Evolutionary conservation across 495 filamentous ascomycete genomes (phyloP).

Genomic region (Penicillium longicatenatum): DNA sequence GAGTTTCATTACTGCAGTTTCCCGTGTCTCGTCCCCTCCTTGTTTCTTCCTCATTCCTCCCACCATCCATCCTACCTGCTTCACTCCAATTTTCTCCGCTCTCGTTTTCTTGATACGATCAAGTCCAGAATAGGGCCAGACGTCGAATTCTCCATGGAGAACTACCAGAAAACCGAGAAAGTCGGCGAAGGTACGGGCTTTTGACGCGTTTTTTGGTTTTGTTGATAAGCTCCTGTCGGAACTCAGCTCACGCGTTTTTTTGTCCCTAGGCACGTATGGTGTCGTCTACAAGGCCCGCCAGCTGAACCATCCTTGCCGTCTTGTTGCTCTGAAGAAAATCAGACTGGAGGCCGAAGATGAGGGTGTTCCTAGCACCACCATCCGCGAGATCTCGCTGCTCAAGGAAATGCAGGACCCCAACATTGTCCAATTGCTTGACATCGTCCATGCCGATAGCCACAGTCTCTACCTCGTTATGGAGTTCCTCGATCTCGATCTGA

Average conservation of each 20-base stretch:
- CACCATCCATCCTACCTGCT: no score
- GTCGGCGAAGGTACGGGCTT: constrained; percentile 83
- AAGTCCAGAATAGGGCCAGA: constrained; percentile 4
- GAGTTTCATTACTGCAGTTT: background rate
- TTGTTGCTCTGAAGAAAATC: constrained; percentile 97
- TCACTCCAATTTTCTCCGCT: background rate
- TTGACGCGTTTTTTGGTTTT: constrained; percentile 8
- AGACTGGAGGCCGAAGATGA: constrained; percentile 97
- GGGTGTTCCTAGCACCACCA: constrained; percentile 93
- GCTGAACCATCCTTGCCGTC: constrained; percentile 71
- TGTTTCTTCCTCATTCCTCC: background rate
- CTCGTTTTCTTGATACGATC: constrained; percentile 12
- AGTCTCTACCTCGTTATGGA: constrained; percentile 96
- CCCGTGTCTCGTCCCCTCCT: background rate
- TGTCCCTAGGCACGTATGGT: constrained; percentile 75
- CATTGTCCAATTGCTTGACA: constrained; percentile 89
- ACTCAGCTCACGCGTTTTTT: constrained; percentile 16
- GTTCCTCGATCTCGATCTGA: constrained; percentile 90
- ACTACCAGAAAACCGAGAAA: constrained; percentile 99
- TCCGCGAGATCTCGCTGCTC: constrained; percentile 92
- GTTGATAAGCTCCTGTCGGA: background rate
- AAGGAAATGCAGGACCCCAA: constrained; percentile 98
- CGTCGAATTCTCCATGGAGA: constrained; percentile 70
- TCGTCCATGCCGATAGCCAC: constrained; percentile 94
- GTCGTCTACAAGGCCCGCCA: constrained; percentile 93